Evolutionary conservation across 164 flowering plant genomes (phyloP).

Genomic region (Magnolia officinalis): DNA sequence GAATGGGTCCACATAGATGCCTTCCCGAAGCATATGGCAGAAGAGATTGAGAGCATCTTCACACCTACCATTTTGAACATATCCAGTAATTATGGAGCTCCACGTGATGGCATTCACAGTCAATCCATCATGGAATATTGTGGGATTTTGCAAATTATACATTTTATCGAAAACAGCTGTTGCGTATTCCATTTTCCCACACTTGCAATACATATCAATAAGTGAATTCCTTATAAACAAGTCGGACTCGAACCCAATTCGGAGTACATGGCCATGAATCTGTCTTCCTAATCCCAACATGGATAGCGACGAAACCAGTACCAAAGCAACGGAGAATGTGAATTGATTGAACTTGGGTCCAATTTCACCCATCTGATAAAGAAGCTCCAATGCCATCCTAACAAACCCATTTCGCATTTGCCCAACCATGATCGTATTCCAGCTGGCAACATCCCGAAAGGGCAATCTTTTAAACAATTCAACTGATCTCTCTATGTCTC

Average conservation of each 20-base stretch:
- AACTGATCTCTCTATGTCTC: constrained; percentile 43
- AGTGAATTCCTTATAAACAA: constrained; percentile 29
- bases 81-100: constrained; percentile 62
- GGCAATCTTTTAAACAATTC: constrained; percentile 49
- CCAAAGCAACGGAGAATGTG: constrained; percentile 51
- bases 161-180: constrained; percentile 29
- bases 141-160: constrained; percentile 8
- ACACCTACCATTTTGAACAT: constrained; percentile 44
- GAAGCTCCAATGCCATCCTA: constrained; percentile 37
- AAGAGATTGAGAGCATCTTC: constrained; percentile 51
- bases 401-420: constrained; percentile 40
- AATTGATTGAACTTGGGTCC: constrained; percentile 28
- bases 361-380: constrained; percentile 37
- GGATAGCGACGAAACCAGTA: constrained; percentile 41
- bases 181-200: constrained; percentile 33
- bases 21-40: constrained; percentile 36
- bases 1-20: constrained; percentile 31
- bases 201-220: constrained; percentile 44
- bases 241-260: constrained; percentile 23
- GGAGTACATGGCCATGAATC: constrained; percentile 27
- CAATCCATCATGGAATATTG: background rate
- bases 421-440: constrained; percentile 74
- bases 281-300: constrained; percentile 42
- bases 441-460: constrained; percentile 44
- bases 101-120: constrained; percentile 32